phyloP scores from a whole-genome alignment of 371 early-diverging fungal genomes.

The Paramicrosporidium saccamoebae region DNA sequence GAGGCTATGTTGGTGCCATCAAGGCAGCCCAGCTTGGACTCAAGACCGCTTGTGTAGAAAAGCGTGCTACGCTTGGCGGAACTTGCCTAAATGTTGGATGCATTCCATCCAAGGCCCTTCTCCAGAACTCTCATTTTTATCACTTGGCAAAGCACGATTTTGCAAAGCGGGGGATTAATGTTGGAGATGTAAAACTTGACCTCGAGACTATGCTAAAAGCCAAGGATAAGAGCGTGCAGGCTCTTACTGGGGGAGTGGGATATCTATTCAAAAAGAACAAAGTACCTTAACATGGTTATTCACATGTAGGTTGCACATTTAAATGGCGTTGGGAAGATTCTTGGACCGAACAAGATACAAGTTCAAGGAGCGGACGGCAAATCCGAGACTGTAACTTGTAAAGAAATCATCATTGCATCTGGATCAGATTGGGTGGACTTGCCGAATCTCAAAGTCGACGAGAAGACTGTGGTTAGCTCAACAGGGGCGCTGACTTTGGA shows the following conservation, averaged over 20 bases:
- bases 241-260: constrained; percentile 73
- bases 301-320: constrained; percentile 27
- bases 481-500: constrained; percentile 79
- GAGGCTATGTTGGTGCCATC: constrained; percentile 93
- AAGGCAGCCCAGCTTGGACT: constrained; percentile 89
- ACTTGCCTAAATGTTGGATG: constrained; percentile 95
- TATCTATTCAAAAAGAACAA: constrained; percentile 86
- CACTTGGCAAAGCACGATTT: constrained; percentile 72
- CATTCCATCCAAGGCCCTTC: constrained; percentile 90
- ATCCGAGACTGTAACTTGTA: constrained; percentile 25
- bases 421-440: constrained; percentile 78
- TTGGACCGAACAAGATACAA: constrained; percentile 31
- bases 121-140: constrained; percentile 87
- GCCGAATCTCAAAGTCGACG: constrained; percentile 73
- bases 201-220: constrained; percentile 56
- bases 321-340: constrained; percentile 64
- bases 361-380: constrained; percentile 47
- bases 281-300: constrained; percentile 8
- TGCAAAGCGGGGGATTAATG: constrained; percentile 71
- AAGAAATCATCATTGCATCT: constrained; percentile 87
- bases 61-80: constrained; percentile 80
- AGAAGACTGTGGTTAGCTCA: constrained; percentile 75
- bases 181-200: constrained; percentile 44
- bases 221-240: constrained; percentile 55
- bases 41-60: constrained; percentile 86